Evolutionary conservation across 116 monocot species (phyloP).

Genomic region (Cymodocea nodosa): DNA sequence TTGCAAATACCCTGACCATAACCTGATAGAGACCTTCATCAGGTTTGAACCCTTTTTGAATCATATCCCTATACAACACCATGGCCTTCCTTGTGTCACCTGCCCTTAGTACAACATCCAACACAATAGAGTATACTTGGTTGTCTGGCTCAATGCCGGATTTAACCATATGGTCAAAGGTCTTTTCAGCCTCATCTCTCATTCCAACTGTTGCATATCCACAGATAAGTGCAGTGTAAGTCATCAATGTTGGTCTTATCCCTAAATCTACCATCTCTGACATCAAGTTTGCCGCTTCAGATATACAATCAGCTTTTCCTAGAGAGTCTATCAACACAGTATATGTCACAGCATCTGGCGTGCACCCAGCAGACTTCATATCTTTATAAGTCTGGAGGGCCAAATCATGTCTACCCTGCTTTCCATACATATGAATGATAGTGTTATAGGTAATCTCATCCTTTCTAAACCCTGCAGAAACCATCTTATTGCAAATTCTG

Average conservation of each 20-base stretch:
- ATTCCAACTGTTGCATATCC: slow-evolving; percentile 84
- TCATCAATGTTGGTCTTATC: slow-evolving; percentile 60
- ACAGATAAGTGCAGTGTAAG: slow-evolving; percentile 80
- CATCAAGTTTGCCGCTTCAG: slow-evolving; percentile 67
- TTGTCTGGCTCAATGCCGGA: slow-evolving; percentile 71
- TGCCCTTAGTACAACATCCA: slow-evolving; percentile 53
- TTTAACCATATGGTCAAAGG: slow-evolving; percentile 66
- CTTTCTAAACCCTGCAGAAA: slow-evolving; percentile 57
- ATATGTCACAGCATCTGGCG: slow-evolving; percentile 80
- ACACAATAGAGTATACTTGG: slow-evolving; percentile 69
- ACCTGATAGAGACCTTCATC: slow-evolving; percentile 53
- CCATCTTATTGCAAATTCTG: slow-evolving; percentile 62
- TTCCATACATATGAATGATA: slow-evolving; percentile 93
- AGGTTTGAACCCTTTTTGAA: slow-evolving; percentile 46
- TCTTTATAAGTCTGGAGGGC: slow-evolving; percentile 48
- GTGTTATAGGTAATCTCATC: slow-evolving; percentile 97
- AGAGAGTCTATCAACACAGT: slow-evolving; percentile 90
- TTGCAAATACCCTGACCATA: slow-evolving; percentile 35
- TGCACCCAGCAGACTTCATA: slow-evolving; percentile 57
- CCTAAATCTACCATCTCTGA: slow-evolving; percentile 55
- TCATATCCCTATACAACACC: slow-evolving; percentile 57
- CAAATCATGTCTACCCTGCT: slow-evolving; percentile 50
- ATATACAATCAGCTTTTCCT: slow-evolving; percentile 55
- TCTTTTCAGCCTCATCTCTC: slow-evolving; percentile 59
- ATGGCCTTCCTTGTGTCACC: slow-evolving; percentile 52